Evolutionary conservation across 192 early-diverging fungal genomes (phyloP).

Genomic region (Cladochytrium replicatum): DNA sequence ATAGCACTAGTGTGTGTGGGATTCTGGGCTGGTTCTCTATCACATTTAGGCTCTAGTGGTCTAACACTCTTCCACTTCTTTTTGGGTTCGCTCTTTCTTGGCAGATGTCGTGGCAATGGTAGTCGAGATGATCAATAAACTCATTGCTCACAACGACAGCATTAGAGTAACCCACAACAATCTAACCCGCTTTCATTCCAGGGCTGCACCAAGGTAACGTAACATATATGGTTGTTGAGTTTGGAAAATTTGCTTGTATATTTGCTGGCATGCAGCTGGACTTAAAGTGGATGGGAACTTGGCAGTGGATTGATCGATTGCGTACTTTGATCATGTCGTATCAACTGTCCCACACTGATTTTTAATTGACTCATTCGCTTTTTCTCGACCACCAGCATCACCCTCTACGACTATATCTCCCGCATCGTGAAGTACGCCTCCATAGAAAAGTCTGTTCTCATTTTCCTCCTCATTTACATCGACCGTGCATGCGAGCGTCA

Average conservation of each 20-base stretch:
- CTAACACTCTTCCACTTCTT: too few relatives aligned
- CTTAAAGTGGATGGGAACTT: too few relatives aligned
- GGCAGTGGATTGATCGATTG: background rate
- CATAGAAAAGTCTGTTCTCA: constrained; percentile 75
- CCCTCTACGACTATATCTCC: constrained; percentile 76
- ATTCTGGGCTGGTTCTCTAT: too few relatives aligned
- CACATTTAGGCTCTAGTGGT: too few relatives aligned
- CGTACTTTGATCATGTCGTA: background rate
- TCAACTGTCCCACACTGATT: background rate
- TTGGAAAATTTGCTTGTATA: too few relatives aligned
- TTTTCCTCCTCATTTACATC: constrained; percentile 87
- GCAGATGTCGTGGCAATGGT: too few relatives aligned
- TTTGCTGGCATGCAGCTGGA: too few relatives aligned
- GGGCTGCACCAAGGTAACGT: constrained; percentile 57
- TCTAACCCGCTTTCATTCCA: constrained; percentile 91
- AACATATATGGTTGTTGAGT: too few relatives aligned
- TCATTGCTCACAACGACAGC: constrained; percentile 59
- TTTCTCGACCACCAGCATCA: too few relatives aligned
- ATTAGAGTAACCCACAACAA: constrained; percentile 45
- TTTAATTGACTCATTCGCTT: too few relatives aligned
- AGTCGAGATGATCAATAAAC: constrained; percentile 35
- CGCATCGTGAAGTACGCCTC: constrained; percentile 88
- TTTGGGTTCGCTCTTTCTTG: too few relatives aligned
- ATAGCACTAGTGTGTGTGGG: too few relatives aligned
- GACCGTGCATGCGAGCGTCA: constrained; percentile 65